A percentile compares a stretch with the other conserved stretches of the same genome.
Conservation (phyloP, 176 grass and related monocot genomes). For the Cenchrus fungigraminus region DNA sequence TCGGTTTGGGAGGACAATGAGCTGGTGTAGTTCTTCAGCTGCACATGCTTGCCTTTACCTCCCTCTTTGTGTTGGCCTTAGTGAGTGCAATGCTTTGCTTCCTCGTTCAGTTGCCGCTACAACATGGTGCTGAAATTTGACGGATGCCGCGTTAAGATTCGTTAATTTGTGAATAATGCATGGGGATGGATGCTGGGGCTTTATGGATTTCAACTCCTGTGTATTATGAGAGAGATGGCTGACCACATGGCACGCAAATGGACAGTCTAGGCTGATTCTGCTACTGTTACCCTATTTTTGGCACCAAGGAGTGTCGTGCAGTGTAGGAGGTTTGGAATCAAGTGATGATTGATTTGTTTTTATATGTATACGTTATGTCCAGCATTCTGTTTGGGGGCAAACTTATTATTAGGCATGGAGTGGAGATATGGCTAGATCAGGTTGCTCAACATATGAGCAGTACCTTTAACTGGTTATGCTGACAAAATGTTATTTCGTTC, state of each 20-base stretch:
- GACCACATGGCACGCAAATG: background rate
- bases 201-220: conserved; percentile 28
- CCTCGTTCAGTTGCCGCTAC: background rate
- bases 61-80: background rate
- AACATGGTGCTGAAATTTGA: conserved; percentile 7
- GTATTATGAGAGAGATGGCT: background rate
- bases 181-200: background rate
- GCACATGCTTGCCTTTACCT: background rate
- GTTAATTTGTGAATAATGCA: background rate
- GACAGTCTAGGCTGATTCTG: background rate
- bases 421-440: background rate
- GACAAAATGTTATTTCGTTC: background rate
- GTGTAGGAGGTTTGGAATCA: conserved; percentile 32
- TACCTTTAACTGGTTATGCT: background rate
- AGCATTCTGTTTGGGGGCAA: background rate
- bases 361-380: background rate
- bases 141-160: background rate
- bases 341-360: conserved; percentile 1
- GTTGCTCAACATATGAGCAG: background rate
- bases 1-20: background rate
- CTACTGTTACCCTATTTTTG: conserved; percentile 19
- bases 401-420: background rate
- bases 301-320: background rate
- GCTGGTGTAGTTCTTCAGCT: background rate
- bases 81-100: background rate